Conservation (phyloP, 306 rosid species). For the Lupinus albus region DNA sequence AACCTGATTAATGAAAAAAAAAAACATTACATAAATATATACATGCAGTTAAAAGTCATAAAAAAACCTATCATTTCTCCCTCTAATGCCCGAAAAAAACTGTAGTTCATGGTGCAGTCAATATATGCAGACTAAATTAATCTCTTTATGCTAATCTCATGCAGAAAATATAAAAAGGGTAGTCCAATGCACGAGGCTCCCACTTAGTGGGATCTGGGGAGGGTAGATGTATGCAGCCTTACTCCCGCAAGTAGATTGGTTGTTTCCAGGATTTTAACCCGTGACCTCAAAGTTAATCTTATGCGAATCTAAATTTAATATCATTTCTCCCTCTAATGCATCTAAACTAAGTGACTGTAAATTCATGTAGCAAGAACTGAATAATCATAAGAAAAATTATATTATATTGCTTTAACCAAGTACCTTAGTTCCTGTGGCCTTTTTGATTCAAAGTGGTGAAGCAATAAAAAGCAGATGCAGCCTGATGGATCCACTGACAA, state of each 20-base stretch:
- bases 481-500: constrained; percentile 38
- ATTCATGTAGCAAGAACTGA: constrained; percentile 14
- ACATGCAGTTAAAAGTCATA: no score
- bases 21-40: constrained; percentile 3
- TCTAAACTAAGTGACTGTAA: constrained; percentile 14
- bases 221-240: no score
- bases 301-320: no score
- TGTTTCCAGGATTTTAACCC: no score
- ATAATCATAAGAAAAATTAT: constrained; percentile 32
- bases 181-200: no score
- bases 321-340: no score
- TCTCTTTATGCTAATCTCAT: not conserved
- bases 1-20: constrained; percentile 46
- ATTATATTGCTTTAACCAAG: constrained; percentile 35
- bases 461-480: constrained; percentile 40
- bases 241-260: no score
- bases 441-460: not conserved
- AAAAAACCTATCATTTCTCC: not conserved
- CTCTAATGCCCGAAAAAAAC: constrained; percentile 17
- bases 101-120: constrained; percentile 12
- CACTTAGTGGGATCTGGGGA: no score
- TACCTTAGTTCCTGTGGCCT: constrained; percentile 40
- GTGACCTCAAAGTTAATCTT: no score
- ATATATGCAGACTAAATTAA: constrained; percentile 5
- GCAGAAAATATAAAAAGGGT: no score